Percentiles rank a stretch among this genome's conserved stretches.
phyloP scores from a whole-genome alignment of 768 basidiomycete genomes.

The Phylloporus sp. region DNA sequence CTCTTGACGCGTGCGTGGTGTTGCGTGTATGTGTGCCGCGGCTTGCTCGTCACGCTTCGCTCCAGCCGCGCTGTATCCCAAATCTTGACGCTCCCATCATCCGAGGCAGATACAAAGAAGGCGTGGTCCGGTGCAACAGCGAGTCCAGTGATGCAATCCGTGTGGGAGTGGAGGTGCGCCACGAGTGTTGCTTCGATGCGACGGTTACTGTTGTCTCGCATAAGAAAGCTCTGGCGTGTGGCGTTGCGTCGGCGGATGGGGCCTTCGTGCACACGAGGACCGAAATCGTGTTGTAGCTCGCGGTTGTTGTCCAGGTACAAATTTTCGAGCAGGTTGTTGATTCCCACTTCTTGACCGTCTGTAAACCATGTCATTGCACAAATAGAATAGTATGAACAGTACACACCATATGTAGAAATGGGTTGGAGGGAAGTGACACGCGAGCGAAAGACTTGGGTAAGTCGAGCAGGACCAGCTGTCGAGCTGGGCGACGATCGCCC shows the following conservation, averaged over 20 bases:
- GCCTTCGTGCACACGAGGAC: conserved; percentile 80
- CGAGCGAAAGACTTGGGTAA: conserved; percentile 35
- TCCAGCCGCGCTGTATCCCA: conserved; percentile 95
- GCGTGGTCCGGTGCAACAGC: conserved; percentile 90
- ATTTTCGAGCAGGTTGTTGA: conserved; percentile 85
- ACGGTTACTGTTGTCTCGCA: conserved; percentile 58
- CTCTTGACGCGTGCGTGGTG: conserved; percentile 65
- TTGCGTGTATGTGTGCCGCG: conserved; percentile 64
- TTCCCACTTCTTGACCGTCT: conserved; percentile 91
- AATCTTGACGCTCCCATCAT: conserved; percentile 90
- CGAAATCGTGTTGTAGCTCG: conserved; percentile 88
- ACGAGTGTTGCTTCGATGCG: conserved; percentile 78
- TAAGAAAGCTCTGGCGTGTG: conserved; percentile 60
- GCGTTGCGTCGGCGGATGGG: conserved; percentile 75
- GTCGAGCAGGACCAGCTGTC: conserved; percentile 52
- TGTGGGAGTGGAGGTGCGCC: conserved; percentile 80
- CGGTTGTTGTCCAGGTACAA: conserved; percentile 84
- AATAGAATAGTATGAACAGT: not conserved
- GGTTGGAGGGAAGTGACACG: conserved; percentile 52
- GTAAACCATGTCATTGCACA: conserved; percentile 3
- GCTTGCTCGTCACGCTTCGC: conserved; percentile 88
- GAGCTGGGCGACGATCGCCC: conserved; percentile 77
- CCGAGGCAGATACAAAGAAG: conserved; percentile 91
- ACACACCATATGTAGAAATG: conserved; percentile 70
- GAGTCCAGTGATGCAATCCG: conserved; percentile 72